Base-by-base conservation (phyloP, 306 rosid genomes). In the Comarum palustre region DNA sequence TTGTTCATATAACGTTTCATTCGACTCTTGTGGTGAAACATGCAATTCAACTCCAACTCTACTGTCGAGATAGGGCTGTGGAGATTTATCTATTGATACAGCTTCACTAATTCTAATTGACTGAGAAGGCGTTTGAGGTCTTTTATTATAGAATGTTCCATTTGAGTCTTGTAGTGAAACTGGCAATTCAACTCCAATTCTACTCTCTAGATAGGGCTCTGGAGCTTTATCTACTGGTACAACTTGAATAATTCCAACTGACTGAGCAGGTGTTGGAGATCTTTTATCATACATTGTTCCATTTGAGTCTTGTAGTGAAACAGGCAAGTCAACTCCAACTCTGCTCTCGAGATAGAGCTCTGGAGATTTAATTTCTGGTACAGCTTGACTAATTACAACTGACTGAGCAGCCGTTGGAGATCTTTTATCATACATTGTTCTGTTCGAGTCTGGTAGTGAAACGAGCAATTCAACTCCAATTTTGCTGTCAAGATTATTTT, bases 291-390 rank as follows among this genome's bases (percentile, higher is more conserved):
- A 50, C 12, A 41, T 11, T 4, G 52, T n/a, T 58, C 42, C 82
- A 16, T 29, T 69, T 15, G 72, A 73, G 19, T n/a, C 31, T 36
- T 73, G 48, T 61, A 59, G 5, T 59, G 78, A 62, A 29, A 45
- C 65, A 4, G 70, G 27, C 14, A n/a, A 25, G 47, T 57, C 34
- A 46, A 66, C 47, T 34, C 42, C 58, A 45, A 67, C 3, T 7
- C 13, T 65, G 14, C 27, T 20, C 65, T 73, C 74, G 3, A 29
- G 15, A 47, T 20, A 7, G 66, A 54, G 39, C 45, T 27, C 74
- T 41, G 45, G 27, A 65, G 76, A 27, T 69, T 73, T 27, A 70
- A 27, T 34, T 17, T n/a, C 71, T 19, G 80, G 58, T 46, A n/a
- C 75, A 54, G 61, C 64, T 63, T 68, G 29, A 17, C 9, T 59